Base-by-base conservation (phyloP, 2,329 filamentous ascomycete species). In the Trichoderma guizhouense region DNA sequence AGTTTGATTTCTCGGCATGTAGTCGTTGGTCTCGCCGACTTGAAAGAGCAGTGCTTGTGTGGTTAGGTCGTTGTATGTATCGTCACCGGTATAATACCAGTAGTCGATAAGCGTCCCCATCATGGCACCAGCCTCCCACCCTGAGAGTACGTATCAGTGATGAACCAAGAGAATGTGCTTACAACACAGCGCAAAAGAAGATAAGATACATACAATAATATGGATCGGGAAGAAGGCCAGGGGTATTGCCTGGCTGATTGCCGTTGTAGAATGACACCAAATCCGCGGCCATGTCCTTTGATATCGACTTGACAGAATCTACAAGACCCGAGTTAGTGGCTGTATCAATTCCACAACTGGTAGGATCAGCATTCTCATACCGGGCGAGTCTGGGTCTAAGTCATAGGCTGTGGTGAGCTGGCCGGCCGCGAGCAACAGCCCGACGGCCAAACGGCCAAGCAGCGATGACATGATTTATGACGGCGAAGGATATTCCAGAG, bases 41-140 rank as follows among this genome's bases (percentile, higher is more conserved):
- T 97, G 94, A 79, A 88, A 90, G 61, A 94, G 85, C 76, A 97
- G 86, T 14, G 88, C 94, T 74, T 92, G 85, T 43, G 85, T 86
- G 18, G 89, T 88, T 55, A 93, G 82, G 18, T 90, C 83, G 78
- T 94, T 94, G 82, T 92, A 96, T 39, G 86, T 86, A 5, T 86
- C 82, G 78, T 95, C 92, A 24, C 90, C 90, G 0, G 93, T 95
- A 79, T 93, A 93, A 78, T 91, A 92, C 92, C 93, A 97, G 80
- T 96, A 96, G 77, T 96, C 92, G 68, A 97, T 85, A 74, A 96
- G 83, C 3, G 91, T 85, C 26, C 88, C 88, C 81, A 90, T 86
- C 84, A 95, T 89, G 71, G 92, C 92, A 67, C 92, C 92, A 12
- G 86, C 91, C 81, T 92, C 91, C 93, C 90, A 94, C 87, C 87